Evolutionary conservation across 2,329 filamentous ascomycete species (phyloP), one percentile per base, ranked within the genome.

Genomic region (Phaeosphaeriaceae sp.): DNA sequence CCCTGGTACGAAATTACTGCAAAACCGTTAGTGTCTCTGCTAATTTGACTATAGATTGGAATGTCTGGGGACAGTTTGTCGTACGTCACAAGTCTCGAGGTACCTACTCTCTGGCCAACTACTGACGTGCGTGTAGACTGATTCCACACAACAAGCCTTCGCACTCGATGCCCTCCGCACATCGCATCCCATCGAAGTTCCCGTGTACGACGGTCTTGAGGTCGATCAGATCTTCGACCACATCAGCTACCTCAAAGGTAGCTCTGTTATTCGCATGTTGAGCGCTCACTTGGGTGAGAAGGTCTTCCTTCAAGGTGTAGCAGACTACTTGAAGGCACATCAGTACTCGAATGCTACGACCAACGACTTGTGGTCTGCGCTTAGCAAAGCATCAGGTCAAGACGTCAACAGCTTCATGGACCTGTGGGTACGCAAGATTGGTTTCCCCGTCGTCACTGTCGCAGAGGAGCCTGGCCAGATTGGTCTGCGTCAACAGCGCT

Each of bases 211-310:
- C 76, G 95, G 94, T 28, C 86, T 98, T 11, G 95, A 98, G 69
- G 93, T 98, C 65, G 96, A 98, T 78, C 95, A 99, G 78, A 97
- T 98, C 66, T 99, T 99, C 74, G 95, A 99, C 77, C 88, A 90
- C 76, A 98, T 99, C 79, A 96, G 92, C 80, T 99, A 98, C 76
- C 85, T 96, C 63, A 98, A 99, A 82, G 95, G 95, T 35, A 97
- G 93, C 81, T 97, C 94, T 1, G 92, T 95, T 59, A 95, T 99
- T 73, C 91, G 95, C 73, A 99, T 99, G 95, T 81, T 99, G 70
- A 94, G 93, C 68, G 90, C 91, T 70, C 92, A 98, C 77, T 87
- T 99, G 19, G 93, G 93, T 15, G 89, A 91, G 53, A 89, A 97
- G 71, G 91, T 88, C 1, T 99, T 99, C 84, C 84, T 99, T 53